A percentile compares a stretch with the other conserved stretches of the same genome.
Evolutionary conservation across 192 early-diverging fungal species (phyloP).

Genomic region (Backusella psychrophila): DNA sequence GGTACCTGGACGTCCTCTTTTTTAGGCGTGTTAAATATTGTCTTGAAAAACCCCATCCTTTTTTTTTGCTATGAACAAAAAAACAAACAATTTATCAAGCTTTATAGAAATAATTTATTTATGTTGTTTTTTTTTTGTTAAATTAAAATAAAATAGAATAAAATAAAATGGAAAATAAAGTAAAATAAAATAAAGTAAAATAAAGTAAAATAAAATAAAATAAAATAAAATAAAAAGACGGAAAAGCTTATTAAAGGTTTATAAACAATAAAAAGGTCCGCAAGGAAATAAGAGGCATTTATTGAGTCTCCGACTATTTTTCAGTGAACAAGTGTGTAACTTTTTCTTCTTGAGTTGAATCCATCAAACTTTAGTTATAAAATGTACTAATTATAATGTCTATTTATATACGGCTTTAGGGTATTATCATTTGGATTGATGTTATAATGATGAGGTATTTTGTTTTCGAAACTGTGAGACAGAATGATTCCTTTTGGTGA

Average conservation of each 20-base stretch:
- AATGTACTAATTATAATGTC: neutral
- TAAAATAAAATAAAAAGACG: neutral
- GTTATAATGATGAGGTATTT: neutral
- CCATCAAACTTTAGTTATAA: neutral
- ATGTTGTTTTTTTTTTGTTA: neutral
- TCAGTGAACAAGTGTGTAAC: neutral
- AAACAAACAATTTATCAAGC: neutral
- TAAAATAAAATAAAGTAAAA: neutral
- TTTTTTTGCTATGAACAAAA: neutral
- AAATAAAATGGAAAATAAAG: neutral
- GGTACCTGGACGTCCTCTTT: conserved; percentile 1
- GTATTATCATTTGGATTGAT: neutral
- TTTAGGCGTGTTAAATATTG: conserved; percentile 9
- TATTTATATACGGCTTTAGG: neutral
- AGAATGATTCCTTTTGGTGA: neutral
- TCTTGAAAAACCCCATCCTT: conserved; percentile 18
- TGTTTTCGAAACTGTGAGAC: neutral
- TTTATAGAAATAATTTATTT: neutral
- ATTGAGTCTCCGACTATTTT: neutral
- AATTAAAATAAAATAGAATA: neutral
- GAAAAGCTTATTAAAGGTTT: neutral
- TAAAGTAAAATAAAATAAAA: neutral
- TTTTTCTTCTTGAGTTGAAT: neutral
- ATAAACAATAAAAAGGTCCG: neutral
- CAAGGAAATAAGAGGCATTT: neutral